A percentile compares a stretch with the other conserved stretches of the same genome.
phyloP scores from a whole-genome alignment of 495 filamentous ascomycete genomes.

The Rhypophila decipiens region DNA sequence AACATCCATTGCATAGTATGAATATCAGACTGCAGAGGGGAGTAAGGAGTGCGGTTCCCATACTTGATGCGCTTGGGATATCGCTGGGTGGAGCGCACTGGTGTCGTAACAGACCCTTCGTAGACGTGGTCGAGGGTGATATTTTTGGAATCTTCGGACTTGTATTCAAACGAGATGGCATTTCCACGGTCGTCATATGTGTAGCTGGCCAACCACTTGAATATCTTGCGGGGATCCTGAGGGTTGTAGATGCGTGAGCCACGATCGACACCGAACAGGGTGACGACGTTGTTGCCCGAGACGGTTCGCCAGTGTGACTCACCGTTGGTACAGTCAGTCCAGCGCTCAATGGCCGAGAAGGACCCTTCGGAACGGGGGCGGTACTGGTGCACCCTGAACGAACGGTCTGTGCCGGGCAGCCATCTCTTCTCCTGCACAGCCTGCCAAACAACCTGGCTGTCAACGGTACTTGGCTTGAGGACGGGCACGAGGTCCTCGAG shows the following conservation, averaged over 20 bases:
- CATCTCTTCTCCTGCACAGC: no score
- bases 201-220: not conserved
- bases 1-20: constrained; percentile 18
- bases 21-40: no score
- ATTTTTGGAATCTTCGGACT: not conserved
- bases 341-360: not conserved
- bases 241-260: not conserved
- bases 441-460: no score
- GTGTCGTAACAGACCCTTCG: no score
- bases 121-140: no score
- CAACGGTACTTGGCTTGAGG: no score
- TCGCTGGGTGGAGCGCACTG: no score
- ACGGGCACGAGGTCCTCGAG: constrained; percentile 6
- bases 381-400: not conserved
- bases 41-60: no score
- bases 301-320: constrained; percentile 3
- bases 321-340: not conserved
- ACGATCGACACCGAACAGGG: not conserved
- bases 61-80: no score
- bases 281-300: not conserved
- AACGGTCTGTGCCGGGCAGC: no score
- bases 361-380: not conserved
- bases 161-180: not conserved
- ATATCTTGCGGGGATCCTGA: not conserved
- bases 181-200: not conserved